Evolutionary conservation across 768 basidiomycete genomes (phyloP).

Genomic region (Termitomyces sp.): DNA sequence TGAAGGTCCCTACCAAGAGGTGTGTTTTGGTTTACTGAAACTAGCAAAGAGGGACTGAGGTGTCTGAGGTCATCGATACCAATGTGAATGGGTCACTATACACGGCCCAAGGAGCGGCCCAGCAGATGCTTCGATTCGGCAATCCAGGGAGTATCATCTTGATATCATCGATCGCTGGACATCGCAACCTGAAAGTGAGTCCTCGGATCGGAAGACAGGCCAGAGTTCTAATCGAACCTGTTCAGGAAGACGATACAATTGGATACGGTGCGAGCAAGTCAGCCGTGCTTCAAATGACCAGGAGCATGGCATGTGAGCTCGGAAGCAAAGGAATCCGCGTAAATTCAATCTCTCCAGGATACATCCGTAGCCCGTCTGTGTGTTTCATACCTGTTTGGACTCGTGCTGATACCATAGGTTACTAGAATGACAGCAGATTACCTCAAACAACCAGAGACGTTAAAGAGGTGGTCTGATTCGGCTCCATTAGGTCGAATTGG

Average conservation of each 20-base stretch:
- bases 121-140: constrained; percentile 56
- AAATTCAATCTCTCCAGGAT: constrained; percentile 73
- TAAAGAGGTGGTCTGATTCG: constrained; percentile 60
- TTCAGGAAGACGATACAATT: constrained; percentile 1
- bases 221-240: background rate
- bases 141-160: constrained; percentile 57
- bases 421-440: constrained; percentile 69
- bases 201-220: background rate
- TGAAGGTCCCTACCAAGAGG: constrained; percentile 60
- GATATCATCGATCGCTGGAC: constrained; percentile 64
- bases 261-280: constrained; percentile 75
- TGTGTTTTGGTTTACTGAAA: background rate
- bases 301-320: constrained; percentile 80
- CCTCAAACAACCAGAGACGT: constrained; percentile 59
- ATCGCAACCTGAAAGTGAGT: constrained; percentile 24
- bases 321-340: constrained; percentile 65
- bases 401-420: background rate
- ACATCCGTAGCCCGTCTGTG: constrained; percentile 63
- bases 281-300: constrained; percentile 73
- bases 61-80: constrained; percentile 56
- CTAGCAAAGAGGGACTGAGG: background rate
- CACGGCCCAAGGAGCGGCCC: constrained; percentile 63
- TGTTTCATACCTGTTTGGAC: background rate
- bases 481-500: constrained; percentile 76
- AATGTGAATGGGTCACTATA: constrained; percentile 64